phyloP scores from a whole-genome alignment of 257 asterid genomes.

The Cordia subcordata region DNA sequence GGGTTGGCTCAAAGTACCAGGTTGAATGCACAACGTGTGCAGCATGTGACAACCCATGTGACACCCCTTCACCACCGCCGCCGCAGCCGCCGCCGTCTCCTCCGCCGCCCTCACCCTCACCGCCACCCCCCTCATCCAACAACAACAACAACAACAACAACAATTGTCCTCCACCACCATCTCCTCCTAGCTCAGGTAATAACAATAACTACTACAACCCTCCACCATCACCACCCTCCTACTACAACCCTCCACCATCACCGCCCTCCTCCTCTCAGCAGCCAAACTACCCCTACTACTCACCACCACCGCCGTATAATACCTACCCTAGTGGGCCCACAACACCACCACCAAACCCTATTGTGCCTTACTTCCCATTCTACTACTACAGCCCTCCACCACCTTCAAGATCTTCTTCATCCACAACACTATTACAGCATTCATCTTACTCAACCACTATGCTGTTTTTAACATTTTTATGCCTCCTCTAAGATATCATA shows the following conservation, averaged over 20 bases:
- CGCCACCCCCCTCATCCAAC: too few relatives aligned
- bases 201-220: slow-evolving; percentile 34
- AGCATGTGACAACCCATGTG: slow-evolving; percentile 89
- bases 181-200: slow-evolving; percentile 25
- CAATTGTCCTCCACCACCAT: slow-evolving; percentile 23
- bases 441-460: slow-evolving; percentile 19
- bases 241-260: slow-evolving; percentile 32
- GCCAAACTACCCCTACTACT: slow-evolving; percentile 33
- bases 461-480: slow-evolving; percentile 12
- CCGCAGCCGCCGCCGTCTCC: background rate
- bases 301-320: slow-evolving; percentile 39
- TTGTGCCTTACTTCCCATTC: slow-evolving; percentile 81
- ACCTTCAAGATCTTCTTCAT: slow-evolving; percentile 24
- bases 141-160: too few relatives aligned
- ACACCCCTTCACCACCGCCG: slow-evolving; percentile 66
- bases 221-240: slow-evolving; percentile 57
- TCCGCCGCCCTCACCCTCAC: too few relatives aligned
- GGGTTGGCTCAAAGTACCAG: slow-evolving; percentile 85
- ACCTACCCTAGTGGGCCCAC: slow-evolving; percentile 47
- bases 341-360: slow-evolving; percentile 95
- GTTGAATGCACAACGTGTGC: slow-evolving; percentile 93
- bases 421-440: slow-evolving; percentile 6
- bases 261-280: slow-evolving; percentile 1
- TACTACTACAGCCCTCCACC: slow-evolving; percentile 67
- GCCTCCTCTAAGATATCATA: slow-evolving; percentile 7